Evolutionary conservation across 1,284 basidiomycete genomes (phyloP), one percentile per base, ranked within the genome.

Genomic region (Papiliotrema flavescens): DNA sequence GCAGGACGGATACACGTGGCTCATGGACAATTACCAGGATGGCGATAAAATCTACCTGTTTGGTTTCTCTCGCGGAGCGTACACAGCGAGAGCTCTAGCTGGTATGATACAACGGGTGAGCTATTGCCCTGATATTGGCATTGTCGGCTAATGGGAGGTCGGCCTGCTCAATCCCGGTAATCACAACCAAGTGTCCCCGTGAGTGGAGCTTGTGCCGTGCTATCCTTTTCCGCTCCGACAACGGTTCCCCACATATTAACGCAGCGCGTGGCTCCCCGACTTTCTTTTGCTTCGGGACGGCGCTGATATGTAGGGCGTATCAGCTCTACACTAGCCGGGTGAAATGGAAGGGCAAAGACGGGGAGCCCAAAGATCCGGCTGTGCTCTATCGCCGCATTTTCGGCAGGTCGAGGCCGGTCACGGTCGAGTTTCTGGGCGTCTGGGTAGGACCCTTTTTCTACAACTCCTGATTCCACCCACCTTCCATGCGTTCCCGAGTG

Each of bases 21-120:
- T 68, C 23, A 64, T 66, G 57, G 58, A 65, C 48, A 53, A 51
- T 35, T 64, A 63, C 53, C 54, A 56, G 48, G 54, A 22, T 11
- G 71, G 71, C 1, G 78, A 79, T 55, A 67, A 67, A 49, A 68
- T 79, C 53, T 78, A 64, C 61, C 62, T 78, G 41, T 74, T 78
- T 49, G 78, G 77, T 15, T 79, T 79, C 52, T 71, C 67, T 0
- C 55, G 77, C 5, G 77, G 77, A 4, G 71, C 76, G 7, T 78
- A 76, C 59, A 71, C 74, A 1, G 76, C 75, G 2, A 60, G 77
- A 17, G 71, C 71, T 4, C 62, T 79, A 23, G 74, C 75, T 2
- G 77, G 77, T 3, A 74, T 79, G 67, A 53, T 68, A 2, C 51
- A 63, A 45, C 59, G 63, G 47, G 57, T 64, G 22, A 54, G 62